These are phyloP conservation scores for Staphylotrichum longicolle DNA, from an alignment of 495 filamentous ascomycete species.

Conservation along the genomic window DNA sequence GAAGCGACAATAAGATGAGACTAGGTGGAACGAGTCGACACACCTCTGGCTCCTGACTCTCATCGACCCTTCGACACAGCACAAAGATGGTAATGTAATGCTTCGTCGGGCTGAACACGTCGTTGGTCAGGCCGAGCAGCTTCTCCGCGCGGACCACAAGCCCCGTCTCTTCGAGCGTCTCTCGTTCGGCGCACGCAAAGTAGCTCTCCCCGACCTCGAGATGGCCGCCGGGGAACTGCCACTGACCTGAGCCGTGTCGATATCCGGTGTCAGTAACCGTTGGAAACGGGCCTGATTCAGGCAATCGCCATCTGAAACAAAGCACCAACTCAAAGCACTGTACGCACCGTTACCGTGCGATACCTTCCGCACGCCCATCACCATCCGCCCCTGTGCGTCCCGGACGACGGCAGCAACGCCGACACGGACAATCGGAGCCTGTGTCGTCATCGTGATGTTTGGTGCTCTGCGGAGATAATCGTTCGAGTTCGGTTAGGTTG, in stretches of 20 bases:
- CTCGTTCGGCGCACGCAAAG: conserved; percentile 59
- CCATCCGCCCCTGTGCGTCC: conserved; percentile 35
- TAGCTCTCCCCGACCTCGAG: conserved; percentile 62
- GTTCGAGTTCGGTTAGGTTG: no score
- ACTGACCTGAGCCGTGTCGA: conserved; percentile 45
- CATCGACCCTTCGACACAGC: conserved; percentile 42
- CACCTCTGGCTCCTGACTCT: conserved; percentile 50
- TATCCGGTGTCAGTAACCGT: neutral
- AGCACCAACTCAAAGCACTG: neutral
- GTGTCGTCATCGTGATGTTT: conserved; percentile 18
- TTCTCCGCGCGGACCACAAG: conserved; percentile 48
- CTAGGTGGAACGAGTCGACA: conserved; percentile 17
- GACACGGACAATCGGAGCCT: conserved; percentile 30
- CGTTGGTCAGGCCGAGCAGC: conserved; percentile 58
- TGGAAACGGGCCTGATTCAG: neutral
- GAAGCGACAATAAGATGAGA: no score
- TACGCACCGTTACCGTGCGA: conserved; percentile 41
- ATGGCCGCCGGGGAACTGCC: conserved; percentile 66
- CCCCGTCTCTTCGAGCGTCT: conserved; percentile 66
- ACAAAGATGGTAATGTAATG: conserved; percentile 70
- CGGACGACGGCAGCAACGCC: conserved; percentile 43
- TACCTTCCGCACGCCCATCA: conserved; percentile 44
- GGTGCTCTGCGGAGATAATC: no score
- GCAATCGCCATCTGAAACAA: neutral
- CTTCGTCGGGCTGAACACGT: conserved; percentile 53